Evolutionary conservation across 2,329 filamentous ascomycete genomes (phyloP).

Genomic region (Alternaria sp.): DNA sequence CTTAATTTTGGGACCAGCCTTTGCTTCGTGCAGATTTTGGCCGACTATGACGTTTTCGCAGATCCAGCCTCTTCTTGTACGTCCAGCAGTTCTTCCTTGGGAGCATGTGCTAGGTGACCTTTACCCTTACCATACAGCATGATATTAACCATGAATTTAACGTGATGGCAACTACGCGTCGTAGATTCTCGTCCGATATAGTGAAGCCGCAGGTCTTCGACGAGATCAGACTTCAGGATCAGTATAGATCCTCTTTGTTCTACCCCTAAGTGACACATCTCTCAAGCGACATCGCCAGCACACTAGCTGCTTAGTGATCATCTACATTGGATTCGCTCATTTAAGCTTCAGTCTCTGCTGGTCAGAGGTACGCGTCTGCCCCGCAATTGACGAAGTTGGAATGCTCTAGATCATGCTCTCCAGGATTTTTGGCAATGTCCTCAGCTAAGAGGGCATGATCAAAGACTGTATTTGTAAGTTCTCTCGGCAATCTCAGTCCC

Average conservation of each 20-base stretch:
- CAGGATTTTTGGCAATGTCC: neutral
- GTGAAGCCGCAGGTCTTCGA: neutral
- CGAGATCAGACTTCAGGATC: neutral
- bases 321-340: neutral
- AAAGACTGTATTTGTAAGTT: neutral
- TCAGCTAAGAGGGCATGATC: neutral
- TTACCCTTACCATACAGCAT: neutral
- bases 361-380: neutral
- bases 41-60: neutral
- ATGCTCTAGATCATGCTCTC: neutral
- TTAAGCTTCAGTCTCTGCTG: neutral
- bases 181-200: neutral
- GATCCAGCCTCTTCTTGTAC: neutral
- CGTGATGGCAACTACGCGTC: neutral
- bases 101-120: neutral
- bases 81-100: neutral
- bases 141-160: neutral
- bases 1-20: neutral
- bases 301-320: neutral
- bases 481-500: neutral
- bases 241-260: neutral
- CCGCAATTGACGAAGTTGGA: neutral
- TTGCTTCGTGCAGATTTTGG: neutral
- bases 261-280: neutral
- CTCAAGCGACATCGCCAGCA: no score